phyloP scores from a whole-genome alignment of 2,329 filamentous ascomycete species.

The Dryadomyces sulphureus region DNA sequence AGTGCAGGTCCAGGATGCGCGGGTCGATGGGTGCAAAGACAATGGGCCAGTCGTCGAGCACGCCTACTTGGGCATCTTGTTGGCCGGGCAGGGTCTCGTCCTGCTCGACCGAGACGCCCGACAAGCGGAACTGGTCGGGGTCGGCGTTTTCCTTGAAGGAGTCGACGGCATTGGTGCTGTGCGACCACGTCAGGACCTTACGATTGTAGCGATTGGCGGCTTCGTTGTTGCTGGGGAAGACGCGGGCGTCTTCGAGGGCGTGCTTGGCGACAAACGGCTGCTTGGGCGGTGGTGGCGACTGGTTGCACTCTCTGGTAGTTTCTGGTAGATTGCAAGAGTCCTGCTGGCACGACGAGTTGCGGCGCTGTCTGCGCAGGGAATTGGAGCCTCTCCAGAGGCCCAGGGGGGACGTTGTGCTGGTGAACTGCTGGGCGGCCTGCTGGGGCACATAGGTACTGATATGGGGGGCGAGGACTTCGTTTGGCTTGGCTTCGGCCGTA shows the following conservation, averaged over 20 bases:
- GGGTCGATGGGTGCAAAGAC: background rate
- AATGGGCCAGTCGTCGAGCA: background rate
- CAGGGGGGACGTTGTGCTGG: background rate
- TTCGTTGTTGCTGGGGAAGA: background rate
- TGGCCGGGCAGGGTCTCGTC: background rate
- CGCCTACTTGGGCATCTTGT: background rate
- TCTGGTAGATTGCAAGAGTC: too few species aligned
- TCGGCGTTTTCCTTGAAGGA: background rate
- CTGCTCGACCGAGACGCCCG: background rate
- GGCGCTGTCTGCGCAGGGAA: background rate
- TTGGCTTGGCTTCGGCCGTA: background rate
- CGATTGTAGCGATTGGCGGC: background rate
- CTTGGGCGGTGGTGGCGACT: background rate
- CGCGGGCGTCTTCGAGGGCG: background rate
- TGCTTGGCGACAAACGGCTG: background rate
- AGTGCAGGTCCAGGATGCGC: slow-evolving; percentile 19
- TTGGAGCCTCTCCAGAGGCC: background rate
- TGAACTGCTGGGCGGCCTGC: background rate
- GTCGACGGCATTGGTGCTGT: background rate
- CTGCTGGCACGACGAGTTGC: background rate
- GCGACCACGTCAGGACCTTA: background rate
- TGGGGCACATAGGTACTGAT: background rate
- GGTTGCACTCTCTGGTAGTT: background rate
- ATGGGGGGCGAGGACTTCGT: background rate
- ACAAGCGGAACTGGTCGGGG: background rate